Evolutionary conservation across 495 filamentous ascomycete species (phyloP).

Genomic region (Talaromyces nanjingensis): DNA sequence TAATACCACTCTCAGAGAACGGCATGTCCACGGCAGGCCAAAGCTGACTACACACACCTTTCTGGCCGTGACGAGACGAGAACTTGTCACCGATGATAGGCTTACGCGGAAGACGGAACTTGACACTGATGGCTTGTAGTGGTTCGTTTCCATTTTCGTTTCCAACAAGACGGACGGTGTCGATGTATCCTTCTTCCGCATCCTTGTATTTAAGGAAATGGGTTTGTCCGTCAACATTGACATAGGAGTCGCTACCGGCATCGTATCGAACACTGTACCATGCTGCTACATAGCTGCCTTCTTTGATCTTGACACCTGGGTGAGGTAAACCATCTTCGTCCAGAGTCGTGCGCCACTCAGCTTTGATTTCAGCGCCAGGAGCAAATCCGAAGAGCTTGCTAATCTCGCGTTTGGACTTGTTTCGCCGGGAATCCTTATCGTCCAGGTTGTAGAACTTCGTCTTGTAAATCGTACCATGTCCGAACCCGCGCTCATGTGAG

Average conservation of each 20-base stretch:
- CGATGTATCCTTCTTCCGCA: constrained; percentile 74
- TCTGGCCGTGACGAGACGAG: constrained; percentile 52
- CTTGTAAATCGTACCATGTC: constrained; percentile 94
- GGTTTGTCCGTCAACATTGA: constrained; percentile 73
- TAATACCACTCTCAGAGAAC: constrained; percentile 93
- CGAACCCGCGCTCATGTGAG: constrained; percentile 94
- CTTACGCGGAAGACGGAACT: constrained; percentile 81
- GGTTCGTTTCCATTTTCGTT: constrained; percentile 74
- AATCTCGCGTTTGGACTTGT: constrained; percentile 47
- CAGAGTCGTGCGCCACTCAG: constrained; percentile 57
- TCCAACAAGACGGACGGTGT: constrained; percentile 87
- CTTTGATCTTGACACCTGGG: constrained; percentile 64
- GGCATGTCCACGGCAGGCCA: constrained; percentile 95
- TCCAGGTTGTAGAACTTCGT: constrained; percentile 80
- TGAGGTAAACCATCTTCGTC: constrained; percentile 83
- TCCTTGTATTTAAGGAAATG: constrained; percentile 91
- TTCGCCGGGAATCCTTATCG: constrained; percentile 56
- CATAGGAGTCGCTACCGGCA: constrained; percentile 46
- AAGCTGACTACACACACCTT: constrained; percentile 84
- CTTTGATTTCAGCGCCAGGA: constrained; percentile 57
- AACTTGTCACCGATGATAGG: constrained; percentile 80
- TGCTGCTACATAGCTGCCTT: constrained; percentile 79
- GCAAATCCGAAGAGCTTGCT: constrained; percentile 82
- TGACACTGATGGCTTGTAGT: constrained; percentile 78
- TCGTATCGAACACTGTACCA: constrained; percentile 84